Evolutionary conservation across 768 basidiomycete species (phyloP).

Genomic region (Tricholoma flavovirens): DNA sequence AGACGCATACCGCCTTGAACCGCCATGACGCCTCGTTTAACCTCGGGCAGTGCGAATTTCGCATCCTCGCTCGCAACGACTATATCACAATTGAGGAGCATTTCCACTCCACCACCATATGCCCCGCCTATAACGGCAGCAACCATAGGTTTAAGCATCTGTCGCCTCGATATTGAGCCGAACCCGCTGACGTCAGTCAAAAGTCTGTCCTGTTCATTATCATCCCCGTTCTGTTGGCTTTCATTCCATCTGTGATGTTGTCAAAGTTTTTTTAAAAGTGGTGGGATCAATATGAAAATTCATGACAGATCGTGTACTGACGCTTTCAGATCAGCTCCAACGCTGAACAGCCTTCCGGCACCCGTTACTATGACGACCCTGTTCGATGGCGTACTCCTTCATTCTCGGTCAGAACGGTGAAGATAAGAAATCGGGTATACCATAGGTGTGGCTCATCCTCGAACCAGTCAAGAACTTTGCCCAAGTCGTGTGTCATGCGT

Average conservation of each 20-base stretch:
- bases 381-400: background rate
- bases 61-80: conserved; percentile 65
- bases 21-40: conserved; percentile 71
- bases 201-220: conserved; percentile 38
- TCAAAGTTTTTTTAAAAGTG: too few relatives aligned
- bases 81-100: conserved; percentile 71
- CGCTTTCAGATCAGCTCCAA: conserved; percentile 76
- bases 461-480: conserved; percentile 61
- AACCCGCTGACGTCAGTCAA: conserved; percentile 51
- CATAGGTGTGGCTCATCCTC: conserved; percentile 68
- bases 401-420: background rate
- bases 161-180: conserved; percentile 66
- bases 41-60: conserved; percentile 71
- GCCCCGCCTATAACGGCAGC: conserved; percentile 78
- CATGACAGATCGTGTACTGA: conserved; percentile 27
- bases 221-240: conserved; percentile 37
- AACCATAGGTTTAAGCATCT: conserved; percentile 66
- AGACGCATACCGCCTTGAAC: conserved; percentile 57
- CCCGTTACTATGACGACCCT: conserved; percentile 79
- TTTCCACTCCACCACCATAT: conserved; percentile 61
- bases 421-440: conserved; percentile 30
- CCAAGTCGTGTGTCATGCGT: conserved; percentile 48
- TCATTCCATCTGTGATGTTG: conserved; percentile 48
- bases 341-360: conserved; percentile 67
- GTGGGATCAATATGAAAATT: too few relatives aligned